These are phyloP conservation scores for Guillardia theta DNA, from an alignment of 78 protist species.

Conservation along the genomic window DNA sequence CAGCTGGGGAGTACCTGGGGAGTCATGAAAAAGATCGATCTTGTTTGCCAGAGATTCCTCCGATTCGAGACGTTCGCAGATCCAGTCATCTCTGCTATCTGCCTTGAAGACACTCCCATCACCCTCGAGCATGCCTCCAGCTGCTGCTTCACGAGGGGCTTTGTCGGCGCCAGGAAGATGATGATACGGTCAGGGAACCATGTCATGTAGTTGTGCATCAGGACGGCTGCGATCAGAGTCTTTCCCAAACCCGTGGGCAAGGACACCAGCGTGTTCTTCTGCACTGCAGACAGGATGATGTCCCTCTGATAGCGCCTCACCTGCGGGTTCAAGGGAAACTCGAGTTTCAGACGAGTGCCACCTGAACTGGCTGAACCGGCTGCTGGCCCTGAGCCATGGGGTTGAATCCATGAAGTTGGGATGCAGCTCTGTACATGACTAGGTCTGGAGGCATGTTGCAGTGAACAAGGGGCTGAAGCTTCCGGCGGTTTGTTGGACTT, in stretches of 20 bases:
- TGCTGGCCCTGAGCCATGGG: no score
- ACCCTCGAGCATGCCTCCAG: constrained; percentile 67
- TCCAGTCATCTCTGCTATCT: constrained; percentile 67
- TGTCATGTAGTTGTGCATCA: constrained; percentile 83
- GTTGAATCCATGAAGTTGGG: no score
- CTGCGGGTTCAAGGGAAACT: no score
- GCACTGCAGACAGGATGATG: background rate
- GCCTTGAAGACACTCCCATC: constrained; percentile 48
- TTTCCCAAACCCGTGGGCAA: constrained; percentile 97
- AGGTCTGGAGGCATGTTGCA: no score
- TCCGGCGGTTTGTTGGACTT: no score
- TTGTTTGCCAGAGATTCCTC: constrained; percentile 52
- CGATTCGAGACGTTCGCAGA: background rate
- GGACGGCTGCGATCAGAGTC: constrained; percentile 94
- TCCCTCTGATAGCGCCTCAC: background rate
- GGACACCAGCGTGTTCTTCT: constrained; percentile 73
- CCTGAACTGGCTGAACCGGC: no score
- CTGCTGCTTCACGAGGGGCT: constrained; percentile 92
- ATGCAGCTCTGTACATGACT: no score
- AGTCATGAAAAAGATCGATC: constrained; percentile 83
- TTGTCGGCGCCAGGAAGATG: constrained; percentile 95
- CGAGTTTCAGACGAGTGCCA: no score
- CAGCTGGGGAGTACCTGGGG: constrained; percentile 66
- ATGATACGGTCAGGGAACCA: constrained; percentile 60
- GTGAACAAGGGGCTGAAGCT: no score